phyloP scores from a whole-genome alignment of 1,139 yeast genomes.

The Protomyces arabidopsidicola region DNA sequence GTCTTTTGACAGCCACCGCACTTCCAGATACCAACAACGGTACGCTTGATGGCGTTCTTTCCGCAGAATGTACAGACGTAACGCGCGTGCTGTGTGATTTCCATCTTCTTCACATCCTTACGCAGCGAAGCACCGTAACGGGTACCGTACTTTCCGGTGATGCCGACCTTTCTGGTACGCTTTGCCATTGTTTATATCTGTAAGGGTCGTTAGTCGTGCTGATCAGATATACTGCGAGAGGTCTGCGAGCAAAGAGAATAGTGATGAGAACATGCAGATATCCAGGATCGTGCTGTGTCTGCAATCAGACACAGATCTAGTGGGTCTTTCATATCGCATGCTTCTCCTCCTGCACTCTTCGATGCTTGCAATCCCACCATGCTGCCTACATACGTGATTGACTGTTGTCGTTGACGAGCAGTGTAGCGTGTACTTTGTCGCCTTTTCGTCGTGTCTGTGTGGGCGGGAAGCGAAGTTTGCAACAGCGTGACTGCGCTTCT shows the following conservation, averaged over 20 bases:
- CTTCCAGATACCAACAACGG: conserved; percentile 98
- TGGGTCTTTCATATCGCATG: too few relatives aligned
- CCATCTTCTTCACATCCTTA: conserved; percentile 99
- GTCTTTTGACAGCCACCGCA: conserved; percentile 93
- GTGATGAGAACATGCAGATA: too few relatives aligned
- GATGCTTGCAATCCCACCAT: too few relatives aligned
- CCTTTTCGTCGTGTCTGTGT: background rate
- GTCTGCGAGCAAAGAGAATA: too few relatives aligned
- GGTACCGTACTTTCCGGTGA: conserved; percentile 94
- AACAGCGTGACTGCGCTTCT: background rate
- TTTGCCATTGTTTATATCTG: conserved; percentile 55
- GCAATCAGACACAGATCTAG: too few relatives aligned
- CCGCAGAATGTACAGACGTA: conserved; percentile 99
- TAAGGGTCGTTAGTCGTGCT: background rate
- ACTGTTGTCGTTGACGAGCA: background rate
- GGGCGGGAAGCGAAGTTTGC: background rate
- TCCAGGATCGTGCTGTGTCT: too few relatives aligned
- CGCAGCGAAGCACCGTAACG: conserved; percentile 84
- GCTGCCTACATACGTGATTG: background rate
- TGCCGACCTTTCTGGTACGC: conserved; percentile 99
- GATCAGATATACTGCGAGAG: too few relatives aligned
- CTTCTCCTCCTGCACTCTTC: too few relatives aligned
- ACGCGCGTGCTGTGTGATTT: conserved; percentile 89
- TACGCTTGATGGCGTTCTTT: conserved; percentile 96
- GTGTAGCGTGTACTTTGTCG: background rate